Base-by-base conservation (phyloP, 805 yeast species). In the Lipomyces mesembrius region DNA sequence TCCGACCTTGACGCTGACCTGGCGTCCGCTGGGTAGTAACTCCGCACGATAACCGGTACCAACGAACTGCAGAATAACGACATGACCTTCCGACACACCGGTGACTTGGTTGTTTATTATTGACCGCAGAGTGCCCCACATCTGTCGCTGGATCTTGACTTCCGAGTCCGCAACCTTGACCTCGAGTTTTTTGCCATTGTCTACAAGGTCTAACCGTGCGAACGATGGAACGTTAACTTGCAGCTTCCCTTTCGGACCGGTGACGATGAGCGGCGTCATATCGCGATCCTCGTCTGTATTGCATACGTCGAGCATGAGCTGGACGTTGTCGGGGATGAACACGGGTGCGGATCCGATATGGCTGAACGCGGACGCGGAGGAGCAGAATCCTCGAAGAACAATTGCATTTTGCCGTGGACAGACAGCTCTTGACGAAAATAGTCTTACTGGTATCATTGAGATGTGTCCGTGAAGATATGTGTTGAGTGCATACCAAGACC, bases 11-110 rank as follows among this genome's bases (percentile, higher is more conserved):
- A 94, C 84, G 67, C 85, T 84, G 20, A 94, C 88, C 76, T 84
- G 83, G 65, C 85, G 82, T 46, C 79, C 80, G 20, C 86, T 87
- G 29, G 79, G 79, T 1, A 65, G 56, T 22, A 94, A 76, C 68
- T 85, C 83, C 2, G 96, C 97, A 79, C 98, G 88, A 84, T 90
- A 95, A 77, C 99, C 99, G 12, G 98, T 94, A 71, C 99, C 99
- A 20, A 92, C 96, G 72, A 95, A 88, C 79, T 87, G 90, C 70
- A 95, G 83, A 64, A 93, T 89, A 32, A 95, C 87, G 68, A 92
- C 79, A 77, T 95, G 98, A 14, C 98, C 98, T 74, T 93, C 98
- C 53, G 92, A 87, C 52, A 92, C 96, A 61, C 99, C 99, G 49
- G 85, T 81, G 35, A 94, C 83, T 72, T 89, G 85, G 79, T 94